phyloP scores from a whole-genome alignment of 1,139 yeast genomes.

The Pichia sp. region DNA sequence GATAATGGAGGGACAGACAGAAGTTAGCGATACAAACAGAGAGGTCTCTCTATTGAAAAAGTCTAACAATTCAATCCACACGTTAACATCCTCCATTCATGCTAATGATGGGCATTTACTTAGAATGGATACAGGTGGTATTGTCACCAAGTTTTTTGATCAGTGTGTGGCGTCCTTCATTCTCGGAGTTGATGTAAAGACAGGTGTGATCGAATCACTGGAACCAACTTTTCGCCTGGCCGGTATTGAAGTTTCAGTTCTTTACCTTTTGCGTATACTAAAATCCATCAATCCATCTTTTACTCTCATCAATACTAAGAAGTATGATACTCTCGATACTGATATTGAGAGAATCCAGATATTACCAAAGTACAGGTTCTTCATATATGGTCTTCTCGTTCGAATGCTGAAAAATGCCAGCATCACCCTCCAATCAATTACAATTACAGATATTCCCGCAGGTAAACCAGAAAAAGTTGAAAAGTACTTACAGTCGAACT shows the following conservation, averaged over 20 bases:
- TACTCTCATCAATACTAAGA: not conserved
- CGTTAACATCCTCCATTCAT: constrained; percentile 10
- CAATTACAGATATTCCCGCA: constrained; percentile 18
- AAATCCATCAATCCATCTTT: constrained; percentile 1
- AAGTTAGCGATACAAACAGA: constrained; percentile 4
- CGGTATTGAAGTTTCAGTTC: constrained; percentile 19
- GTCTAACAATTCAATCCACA: not conserved
- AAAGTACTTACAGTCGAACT: not conserved
- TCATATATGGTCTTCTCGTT: constrained; percentile 10
- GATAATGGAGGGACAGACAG: constrained; percentile 7
- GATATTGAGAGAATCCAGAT: not conserved
- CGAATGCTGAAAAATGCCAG: constrained; percentile 14
- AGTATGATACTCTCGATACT: not conserved
- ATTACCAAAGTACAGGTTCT: not conserved
- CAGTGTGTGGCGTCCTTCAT: constrained; percentile 9
- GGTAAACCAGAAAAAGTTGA: constrained; percentile 6
- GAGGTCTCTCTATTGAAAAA: constrained; percentile 6
- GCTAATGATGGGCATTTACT: constrained; percentile 8
- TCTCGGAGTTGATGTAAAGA: constrained; percentile 17
- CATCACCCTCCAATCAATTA: constrained; percentile 13
- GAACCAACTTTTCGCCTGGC: constrained; percentile 4
- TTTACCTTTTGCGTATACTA: constrained; percentile 16
- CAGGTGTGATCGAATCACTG: constrained; percentile 16
- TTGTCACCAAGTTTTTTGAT: constrained; percentile 11
- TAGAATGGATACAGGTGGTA: constrained; percentile 1